Conservation (phyloP, 2,329 filamentous ascomycete genomes). For the Beauveria caledonica region DNA sequence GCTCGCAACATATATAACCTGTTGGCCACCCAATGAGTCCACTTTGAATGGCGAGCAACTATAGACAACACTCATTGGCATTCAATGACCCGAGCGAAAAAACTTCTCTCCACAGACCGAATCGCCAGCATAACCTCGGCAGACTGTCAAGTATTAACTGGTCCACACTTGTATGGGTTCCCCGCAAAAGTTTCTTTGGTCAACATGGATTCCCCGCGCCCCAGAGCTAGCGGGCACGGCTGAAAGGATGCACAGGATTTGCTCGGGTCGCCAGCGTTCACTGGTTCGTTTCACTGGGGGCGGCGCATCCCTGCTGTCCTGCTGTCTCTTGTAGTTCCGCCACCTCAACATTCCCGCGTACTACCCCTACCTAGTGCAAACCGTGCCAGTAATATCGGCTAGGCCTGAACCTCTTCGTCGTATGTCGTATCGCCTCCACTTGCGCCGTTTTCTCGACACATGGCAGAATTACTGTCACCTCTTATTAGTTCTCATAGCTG, state of each 20-base stretch:
- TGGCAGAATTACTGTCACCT: background rate
- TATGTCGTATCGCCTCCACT: constrained; percentile 10
- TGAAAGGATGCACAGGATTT: background rate
- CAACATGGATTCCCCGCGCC: constrained; percentile 6
- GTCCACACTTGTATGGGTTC: background rate
- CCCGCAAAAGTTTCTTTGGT: background rate
- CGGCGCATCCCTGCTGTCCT: background rate
- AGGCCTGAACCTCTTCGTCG: background rate
- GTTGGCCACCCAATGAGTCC: background rate
- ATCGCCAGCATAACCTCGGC: constrained; percentile 1
- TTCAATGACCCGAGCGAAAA: background rate
- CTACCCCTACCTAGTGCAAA: background rate
- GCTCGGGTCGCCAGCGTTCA: background rate
- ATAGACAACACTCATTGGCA: background rate
- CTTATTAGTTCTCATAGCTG: background rate
- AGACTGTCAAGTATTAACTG: background rate
- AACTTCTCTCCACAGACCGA: background rate
- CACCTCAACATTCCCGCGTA: background rate
- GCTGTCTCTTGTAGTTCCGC: background rate
- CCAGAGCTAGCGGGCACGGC: background rate
- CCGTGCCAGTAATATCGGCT: background rate
- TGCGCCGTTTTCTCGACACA: background rate
- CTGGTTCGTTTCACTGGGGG: background rate
- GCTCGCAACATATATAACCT: background rate
- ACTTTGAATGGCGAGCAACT: background rate